Evolutionary conservation across 306 rosid species (phyloP), one percentile per base, ranked within the genome.

Genomic region (Castanea mollissima): DNA sequence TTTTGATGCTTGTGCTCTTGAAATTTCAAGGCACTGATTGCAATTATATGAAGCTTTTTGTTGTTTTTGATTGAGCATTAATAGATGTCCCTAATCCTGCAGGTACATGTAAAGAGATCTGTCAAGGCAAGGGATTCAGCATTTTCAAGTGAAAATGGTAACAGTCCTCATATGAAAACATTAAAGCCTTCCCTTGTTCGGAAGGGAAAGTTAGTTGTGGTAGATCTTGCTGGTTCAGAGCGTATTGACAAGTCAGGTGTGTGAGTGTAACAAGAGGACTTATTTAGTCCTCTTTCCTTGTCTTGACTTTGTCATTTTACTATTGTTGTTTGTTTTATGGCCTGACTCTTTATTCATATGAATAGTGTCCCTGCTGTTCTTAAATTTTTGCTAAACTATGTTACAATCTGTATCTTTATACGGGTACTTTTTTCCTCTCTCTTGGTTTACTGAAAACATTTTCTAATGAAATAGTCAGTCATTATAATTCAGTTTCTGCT

Each of bases 191-290:
- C 96, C 70, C 79, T 93, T 79, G 82, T 96, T 75, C 92, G 94
- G 81, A 96, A 91, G 85, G 95, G 96, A 69, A 96, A 93, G 83
- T 80, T 96, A 86, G 92, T 96, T 55, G 94, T 96, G 54, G 99
- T 96, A 62, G 99, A 96, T 88, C 98, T 96, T 83, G 99, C 99
- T 77, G 99, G 99, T 82, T 96, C 99, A 44, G 99, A 96, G 88
- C 93, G 99, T 64, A 91, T 96, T 52, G 93, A 93, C 63, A 96
- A 96, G 86, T 96, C 99, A 89, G 99, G 99, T 93, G 63, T 23
- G 91, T 83, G 62, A 76, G 77, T 82, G 55, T 68, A 27, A 25
- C 70, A 10, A 58, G 54, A 29, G 78, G 59, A 52, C 27, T 79
- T 59, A n/a, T 23, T 14, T 54, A 38, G 13, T 34, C 55, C 14